Conservation (phyloP, 345 rosid genomes). For the Abelmoschus esculentus region DNA sequence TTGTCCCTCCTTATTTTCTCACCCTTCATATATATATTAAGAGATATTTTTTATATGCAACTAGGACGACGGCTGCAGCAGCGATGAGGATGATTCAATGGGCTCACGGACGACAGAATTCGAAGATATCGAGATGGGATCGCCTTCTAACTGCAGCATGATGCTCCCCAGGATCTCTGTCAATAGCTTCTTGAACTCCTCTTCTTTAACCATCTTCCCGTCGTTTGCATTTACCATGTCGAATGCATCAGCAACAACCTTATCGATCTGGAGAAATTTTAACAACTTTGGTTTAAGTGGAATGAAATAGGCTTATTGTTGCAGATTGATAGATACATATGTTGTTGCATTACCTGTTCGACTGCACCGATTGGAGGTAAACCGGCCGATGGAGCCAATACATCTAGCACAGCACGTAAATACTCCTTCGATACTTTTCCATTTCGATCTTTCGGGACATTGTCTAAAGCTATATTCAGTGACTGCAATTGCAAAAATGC, state of each 20-base stretch:
- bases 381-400: constrained; percentile 65
- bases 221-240: constrained; percentile 67
- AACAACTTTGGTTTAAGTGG: not conserved
- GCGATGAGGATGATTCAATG: constrained; percentile 45
- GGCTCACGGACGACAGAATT: constrained; percentile 96
- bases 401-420: constrained; percentile 56
- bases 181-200: constrained; percentile 72
- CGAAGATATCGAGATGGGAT: constrained; percentile 55
- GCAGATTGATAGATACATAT: not conserved
- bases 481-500: constrained; percentile 32
- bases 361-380: constrained; percentile 86
- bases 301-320: not conserved
- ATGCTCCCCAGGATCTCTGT: constrained; percentile 68
- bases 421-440: constrained; percentile 64
- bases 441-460: constrained; percentile 52
- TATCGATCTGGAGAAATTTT: constrained; percentile 54
- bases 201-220: constrained; percentile 68
- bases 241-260: constrained; percentile 41
- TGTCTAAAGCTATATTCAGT: constrained; percentile 46
- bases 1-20: not conserved
- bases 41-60: not conserved
- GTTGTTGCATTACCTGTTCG: constrained; percentile 26
- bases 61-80: constrained; percentile 38
- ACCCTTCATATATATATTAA: not conserved
- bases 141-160: constrained; percentile 81